Evolutionary conservation across 2,329 filamentous ascomycete species (phyloP).

Genomic region (Curvularia hawaiiensis): DNA sequence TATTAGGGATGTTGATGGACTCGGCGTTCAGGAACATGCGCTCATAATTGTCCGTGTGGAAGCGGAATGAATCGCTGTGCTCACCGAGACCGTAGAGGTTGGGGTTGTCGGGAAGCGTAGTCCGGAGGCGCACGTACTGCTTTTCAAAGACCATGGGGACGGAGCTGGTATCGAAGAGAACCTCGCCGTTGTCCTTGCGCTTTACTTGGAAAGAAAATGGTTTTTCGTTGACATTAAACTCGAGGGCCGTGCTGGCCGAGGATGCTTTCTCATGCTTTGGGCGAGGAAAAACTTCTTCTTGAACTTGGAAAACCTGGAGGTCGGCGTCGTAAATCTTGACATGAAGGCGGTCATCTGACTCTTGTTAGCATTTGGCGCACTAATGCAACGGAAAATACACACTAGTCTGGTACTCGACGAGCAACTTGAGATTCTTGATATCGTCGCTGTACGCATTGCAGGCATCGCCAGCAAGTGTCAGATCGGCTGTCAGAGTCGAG

Average conservation of each 20-base stretch:
- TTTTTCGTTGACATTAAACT: slow-evolving; percentile 59
- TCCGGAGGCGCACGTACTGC: slow-evolving; percentile 76
- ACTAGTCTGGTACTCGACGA: slow-evolving; percentile 68
- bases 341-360: slow-evolving; percentile 68
- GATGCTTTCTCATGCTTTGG: slow-evolving; percentile 51
- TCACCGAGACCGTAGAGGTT: slow-evolving; percentile 81
- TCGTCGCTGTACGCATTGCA: slow-evolving; percentile 67
- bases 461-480: slow-evolving; percentile 69
- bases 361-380: slow-evolving; percentile 16
- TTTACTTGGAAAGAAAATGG: slow-evolving; percentile 73
- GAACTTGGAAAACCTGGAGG: slow-evolving; percentile 76
- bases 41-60: slow-evolving; percentile 70
- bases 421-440: slow-evolving; percentile 60
- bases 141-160: slow-evolving; percentile 74
- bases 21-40: slow-evolving; percentile 74
- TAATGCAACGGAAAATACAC: slow-evolving; percentile 19
- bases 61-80: slow-evolving; percentile 71
- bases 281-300: slow-evolving; percentile 69
- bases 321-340: slow-evolving; percentile 74
- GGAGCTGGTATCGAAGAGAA: slow-evolving; percentile 72
- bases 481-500: slow-evolving; percentile 68
- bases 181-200: slow-evolving; percentile 61
- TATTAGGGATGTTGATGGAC: slow-evolving; percentile 63
- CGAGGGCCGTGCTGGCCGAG: slow-evolving; percentile 52
- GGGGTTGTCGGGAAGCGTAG: slow-evolving; percentile 69